phyloP scores from a whole-genome alignment of 2,329 filamentous ascomycete species.

The Blastomyces percursus region DNA sequence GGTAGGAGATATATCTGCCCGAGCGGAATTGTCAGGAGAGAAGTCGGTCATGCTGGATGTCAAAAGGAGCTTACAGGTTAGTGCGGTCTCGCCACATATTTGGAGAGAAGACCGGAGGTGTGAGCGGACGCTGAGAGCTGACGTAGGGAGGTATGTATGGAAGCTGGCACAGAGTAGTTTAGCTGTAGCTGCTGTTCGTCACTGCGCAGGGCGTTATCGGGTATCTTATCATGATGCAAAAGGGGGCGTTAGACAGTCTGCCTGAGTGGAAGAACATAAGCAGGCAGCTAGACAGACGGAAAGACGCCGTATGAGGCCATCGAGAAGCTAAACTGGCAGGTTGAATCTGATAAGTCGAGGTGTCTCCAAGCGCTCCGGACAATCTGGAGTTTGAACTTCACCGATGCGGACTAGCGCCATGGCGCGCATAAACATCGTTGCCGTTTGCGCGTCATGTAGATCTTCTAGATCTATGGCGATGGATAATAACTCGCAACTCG shows the following conservation, averaged over 20 bases:
- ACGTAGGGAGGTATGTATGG: not conserved
- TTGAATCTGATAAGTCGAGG: not conserved
- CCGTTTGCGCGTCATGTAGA: too few species aligned
- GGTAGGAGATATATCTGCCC: slow-evolving; percentile 89
- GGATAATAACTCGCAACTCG: not conserved
- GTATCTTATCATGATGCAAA: slow-evolving; percentile 6
- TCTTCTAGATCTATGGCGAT: too few species aligned
- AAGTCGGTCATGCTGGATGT: slow-evolving; percentile 7
- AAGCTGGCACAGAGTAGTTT: not conserved
- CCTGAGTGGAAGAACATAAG: not conserved
- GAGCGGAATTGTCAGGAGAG: slow-evolving; percentile 14
- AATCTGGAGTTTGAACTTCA: not conserved
- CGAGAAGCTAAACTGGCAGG: not conserved
- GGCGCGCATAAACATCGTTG: not conserved
- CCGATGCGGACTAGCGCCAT: slow-evolving; percentile 4
- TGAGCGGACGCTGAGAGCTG: not conserved
- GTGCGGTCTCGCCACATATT: slow-evolving; percentile 98
- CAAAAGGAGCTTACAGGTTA: slow-evolving; percentile 61
- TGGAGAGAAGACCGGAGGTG: slow-evolving; percentile 18
- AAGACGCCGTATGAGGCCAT: not conserved
- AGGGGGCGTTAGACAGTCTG: not conserved
- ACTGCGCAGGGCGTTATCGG: not conserved
- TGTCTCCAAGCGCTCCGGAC: not conserved
- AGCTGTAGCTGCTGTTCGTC: not conserved
- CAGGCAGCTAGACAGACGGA: not conserved